These are phyloP conservation scores for Pulveroboletus ravenelii DNA, from an alignment of 768 basidiomycete genomes.

Conservation along the genomic window DNA sequence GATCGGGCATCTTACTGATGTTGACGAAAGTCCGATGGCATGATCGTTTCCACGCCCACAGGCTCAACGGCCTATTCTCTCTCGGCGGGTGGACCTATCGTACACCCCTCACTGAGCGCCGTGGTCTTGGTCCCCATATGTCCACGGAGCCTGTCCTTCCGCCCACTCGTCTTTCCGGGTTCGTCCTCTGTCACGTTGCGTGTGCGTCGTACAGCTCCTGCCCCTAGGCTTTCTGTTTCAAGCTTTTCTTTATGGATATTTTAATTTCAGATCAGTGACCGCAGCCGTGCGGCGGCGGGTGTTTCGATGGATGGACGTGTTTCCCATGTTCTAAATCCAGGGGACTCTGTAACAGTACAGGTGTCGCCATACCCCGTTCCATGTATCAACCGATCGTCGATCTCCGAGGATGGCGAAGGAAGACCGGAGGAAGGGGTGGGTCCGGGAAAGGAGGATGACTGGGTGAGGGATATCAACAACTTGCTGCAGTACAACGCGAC, in stretches of 20 bases:
- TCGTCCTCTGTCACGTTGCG: slow-evolving; percentile 71
- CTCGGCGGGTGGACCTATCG: slow-evolving; percentile 93
- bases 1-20: slow-evolving; percentile 12
- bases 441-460: slow-evolving; percentile 84
- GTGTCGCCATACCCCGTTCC: slow-evolving; percentile 89
- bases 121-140: slow-evolving; percentile 95
- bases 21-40: slow-evolving; percentile 71
- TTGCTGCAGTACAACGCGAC: slow-evolving; percentile 92
- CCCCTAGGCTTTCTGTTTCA: neutral
- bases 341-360: slow-evolving; percentile 80
- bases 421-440: slow-evolving; percentile 60
- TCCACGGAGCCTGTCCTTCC: slow-evolving; percentile 86
- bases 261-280: slow-evolving; percentile 65
- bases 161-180: slow-evolving; percentile 85
- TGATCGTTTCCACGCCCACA: slow-evolving; percentile 93
- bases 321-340: slow-evolving; percentile 75
- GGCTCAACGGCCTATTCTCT: slow-evolving; percentile 96
- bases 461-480: slow-evolving; percentile 97
- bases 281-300: slow-evolving; percentile 80
- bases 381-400: slow-evolving; percentile 85
- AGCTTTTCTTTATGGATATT: neutral
- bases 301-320: slow-evolving; percentile 92
- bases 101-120: slow-evolving; percentile 87
- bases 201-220: slow-evolving; percentile 39
- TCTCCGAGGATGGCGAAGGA: slow-evolving; percentile 45